Percentiles rank a stretch among this genome's conserved stretches.
These are phyloP conservation scores for Candida frijolesensis DNA, from an alignment of 1,139 yeast species.

Conservation along the genomic window DNA sequence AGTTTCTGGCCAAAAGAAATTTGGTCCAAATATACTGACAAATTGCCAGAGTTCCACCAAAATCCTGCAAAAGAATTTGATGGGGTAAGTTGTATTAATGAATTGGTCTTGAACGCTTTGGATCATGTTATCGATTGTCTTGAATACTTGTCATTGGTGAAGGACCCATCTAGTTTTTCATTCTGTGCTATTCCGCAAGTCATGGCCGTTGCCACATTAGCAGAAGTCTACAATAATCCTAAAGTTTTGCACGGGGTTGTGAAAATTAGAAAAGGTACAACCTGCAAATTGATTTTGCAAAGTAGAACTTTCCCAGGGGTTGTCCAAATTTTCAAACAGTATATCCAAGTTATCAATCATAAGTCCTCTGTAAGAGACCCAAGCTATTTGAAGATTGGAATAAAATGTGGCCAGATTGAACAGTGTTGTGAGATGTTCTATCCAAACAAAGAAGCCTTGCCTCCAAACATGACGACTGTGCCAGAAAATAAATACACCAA, in stretches of 20 bases:
- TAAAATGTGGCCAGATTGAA: slow-evolving; percentile 84
- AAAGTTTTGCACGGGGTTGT: slow-evolving; percentile 69
- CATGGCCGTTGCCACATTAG: slow-evolving; percentile 95
- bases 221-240: slow-evolving; percentile 81
- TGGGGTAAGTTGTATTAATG: slow-evolving; percentile 78
- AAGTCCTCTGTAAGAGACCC: slow-evolving; percentile 82
- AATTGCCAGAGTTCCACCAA: slow-evolving; percentile 59
- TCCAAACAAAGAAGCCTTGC: slow-evolving; percentile 45
- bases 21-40: slow-evolving; percentile 79
- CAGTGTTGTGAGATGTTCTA: slow-evolving; percentile 78
- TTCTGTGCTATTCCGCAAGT: slow-evolving; percentile 98
- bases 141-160: slow-evolving; percentile 71
- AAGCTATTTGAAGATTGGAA: slow-evolving; percentile 80
- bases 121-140: slow-evolving; percentile 78
- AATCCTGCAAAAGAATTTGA: slow-evolving; percentile 40
- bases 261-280: slow-evolving; percentile 91
- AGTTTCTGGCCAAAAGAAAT: slow-evolving; percentile 96
- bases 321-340: slow-evolving; percentile 70
- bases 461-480: slow-evolving; percentile 28
- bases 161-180: slow-evolving; percentile 81
- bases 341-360: slow-evolving; percentile 75
- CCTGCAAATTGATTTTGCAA: slow-evolving; percentile 73
- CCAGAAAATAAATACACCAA: slow-evolving; percentile 24
- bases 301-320: slow-evolving; percentile 79
- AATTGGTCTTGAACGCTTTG: slow-evolving; percentile 78